phyloP scores from a whole-genome alignment of 176 grass and related monocot genomes.

The Aegilops longissima region DNA sequence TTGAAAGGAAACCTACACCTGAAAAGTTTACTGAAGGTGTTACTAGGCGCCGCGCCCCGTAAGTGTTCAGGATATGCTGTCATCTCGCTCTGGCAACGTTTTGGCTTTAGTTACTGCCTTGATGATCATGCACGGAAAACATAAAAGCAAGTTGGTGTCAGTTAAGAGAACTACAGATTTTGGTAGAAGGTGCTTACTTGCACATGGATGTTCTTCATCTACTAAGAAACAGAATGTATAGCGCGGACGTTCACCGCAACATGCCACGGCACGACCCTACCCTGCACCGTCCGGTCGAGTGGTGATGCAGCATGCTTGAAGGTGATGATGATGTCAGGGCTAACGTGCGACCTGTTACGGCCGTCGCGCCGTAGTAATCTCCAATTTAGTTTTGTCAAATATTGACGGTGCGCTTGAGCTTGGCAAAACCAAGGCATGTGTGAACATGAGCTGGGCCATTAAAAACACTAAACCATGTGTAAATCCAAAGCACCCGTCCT shows the following conservation, averaged over 20 bases:
- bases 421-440: conserved; percentile 12
- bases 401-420: neutral
- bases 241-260: neutral
- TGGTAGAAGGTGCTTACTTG: neutral
- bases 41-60: conserved; percentile 4
- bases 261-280: too few species aligned
- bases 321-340: neutral
- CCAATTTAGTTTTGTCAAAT: neutral
- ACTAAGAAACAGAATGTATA: neutral
- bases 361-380: too few species aligned
- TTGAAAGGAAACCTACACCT: conserved; percentile 2
- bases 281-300: neutral
- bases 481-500: neutral
- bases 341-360: neutral
- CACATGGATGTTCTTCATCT: conserved; percentile 1
- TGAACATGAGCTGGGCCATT: neutral
- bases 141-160: neutral
- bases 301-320: neutral
- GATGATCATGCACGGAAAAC: neutral
- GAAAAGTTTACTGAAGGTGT: neutral
- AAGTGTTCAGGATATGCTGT: neutral
- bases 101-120: neutral
- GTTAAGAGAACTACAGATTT: neutral
- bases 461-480: neutral
- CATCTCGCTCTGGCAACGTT: neutral